Evolutionary conservation across 2,329 filamentous ascomycete species (phyloP), one percentile per base, ranked within the genome.

Genomic region (Fusarium metavorans): DNA sequence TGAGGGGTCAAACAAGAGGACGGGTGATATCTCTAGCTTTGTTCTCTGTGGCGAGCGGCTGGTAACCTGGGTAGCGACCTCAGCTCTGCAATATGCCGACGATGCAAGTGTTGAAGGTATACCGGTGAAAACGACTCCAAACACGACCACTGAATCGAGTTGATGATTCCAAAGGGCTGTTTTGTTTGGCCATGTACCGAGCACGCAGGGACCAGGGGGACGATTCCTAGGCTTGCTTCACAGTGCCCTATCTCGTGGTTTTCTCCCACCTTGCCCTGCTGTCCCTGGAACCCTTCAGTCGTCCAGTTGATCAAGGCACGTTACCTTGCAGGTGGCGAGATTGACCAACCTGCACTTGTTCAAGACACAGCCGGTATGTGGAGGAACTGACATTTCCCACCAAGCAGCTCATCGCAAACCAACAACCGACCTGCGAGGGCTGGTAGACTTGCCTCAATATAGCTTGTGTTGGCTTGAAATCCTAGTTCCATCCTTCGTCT

Each of bases 121-220:
- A 52, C 41, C n/a, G 58, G 27, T 25, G 39, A 30, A 23, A 45
- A 45, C 14, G 58, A 45, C 41, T 60, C 58, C 39, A 60, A 60
- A 20, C 58, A 45, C 13, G 27, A 20, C 58, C 39, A 23, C 13
- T 34, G 34, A 20, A 23, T 37, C n/a, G 14, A 71, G 48, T 48
- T 74, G 60, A 45, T 48, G 57, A 39, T 39, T 54, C 32, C 60
- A 11, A 54, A 35, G 60, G 45, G 45, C 60, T 66, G 39, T 23
- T 41, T 69, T 66, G 62, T 34, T 43, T 62, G 61, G 45, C 60
- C 52, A 74, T 54, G 72, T 34, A 35, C 72, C 64, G 68, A 76
- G 69, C 48, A 50, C 66, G 65, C 76, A 78, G 61, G 71, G 76
- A 66, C 65, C 23, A 41, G 66, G 71, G 62, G 41, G 32, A 64